Evolutionary conservation across 306 rosid species (phyloP).

Genomic region (Cyclanthera cordifolia): DNA sequence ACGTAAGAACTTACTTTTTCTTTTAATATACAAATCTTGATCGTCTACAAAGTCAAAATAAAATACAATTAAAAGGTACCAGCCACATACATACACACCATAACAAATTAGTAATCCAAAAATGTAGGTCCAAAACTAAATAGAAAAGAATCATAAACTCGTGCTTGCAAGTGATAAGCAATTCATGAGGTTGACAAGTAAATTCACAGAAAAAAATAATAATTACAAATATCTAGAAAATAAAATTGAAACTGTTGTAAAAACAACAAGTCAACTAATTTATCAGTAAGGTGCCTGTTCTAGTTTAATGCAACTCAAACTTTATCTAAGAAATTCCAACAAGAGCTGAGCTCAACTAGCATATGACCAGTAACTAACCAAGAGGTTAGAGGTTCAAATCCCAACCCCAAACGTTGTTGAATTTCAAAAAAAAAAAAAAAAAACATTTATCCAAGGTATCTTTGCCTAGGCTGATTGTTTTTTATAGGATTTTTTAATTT

Average conservation of each 20-base stretch:
- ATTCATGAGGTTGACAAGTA: background rate
- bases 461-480: background rate
- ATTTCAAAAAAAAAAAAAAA: no score
- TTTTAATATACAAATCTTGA: background rate
- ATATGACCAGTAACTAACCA: no score
- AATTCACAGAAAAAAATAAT: background rate
- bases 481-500: background rate
- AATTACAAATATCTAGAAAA: background rate
- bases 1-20: no score
- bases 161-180: background rate
- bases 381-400: no score
- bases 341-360: no score
- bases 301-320: background rate
- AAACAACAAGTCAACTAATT: background rate
- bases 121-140: background rate
- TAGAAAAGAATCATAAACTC: background rate
- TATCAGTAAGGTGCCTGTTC: background rate
- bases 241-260: background rate
- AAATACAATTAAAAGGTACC: background rate
- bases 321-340: conserved; percentile 7
- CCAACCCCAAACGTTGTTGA: no score
- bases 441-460: no score
- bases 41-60: background rate
- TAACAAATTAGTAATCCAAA: background rate
- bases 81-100: background rate